Evolutionary conservation across 2,329 filamentous ascomycete genomes (phyloP), one percentile per base, ranked within the genome.

Genomic region (Diaporthe citriasiana): DNA sequence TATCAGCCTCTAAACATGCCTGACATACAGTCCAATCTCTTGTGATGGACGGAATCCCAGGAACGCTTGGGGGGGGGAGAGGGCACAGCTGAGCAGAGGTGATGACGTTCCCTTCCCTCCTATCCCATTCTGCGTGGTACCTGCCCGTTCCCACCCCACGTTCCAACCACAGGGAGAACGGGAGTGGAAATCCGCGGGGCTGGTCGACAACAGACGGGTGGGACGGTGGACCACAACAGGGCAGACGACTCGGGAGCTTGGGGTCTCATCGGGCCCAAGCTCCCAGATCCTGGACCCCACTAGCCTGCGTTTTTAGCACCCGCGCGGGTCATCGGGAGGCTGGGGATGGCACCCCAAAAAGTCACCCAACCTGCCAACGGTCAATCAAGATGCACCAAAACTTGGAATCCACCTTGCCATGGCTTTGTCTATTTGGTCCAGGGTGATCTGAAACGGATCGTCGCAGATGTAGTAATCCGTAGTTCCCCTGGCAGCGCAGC

Each of bases 251-350:
- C 15, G 45, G 60, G 45, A 66, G 60, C 60, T 66, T 53, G 63
- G 63, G 63, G 63, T 53, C 63, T 7, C 47, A 27, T 53, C 33
- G 9, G 63, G 47, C 63, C 63, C 63, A 68, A 68, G 63, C 63
- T 68, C 63, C 63, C 30, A 38, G 17, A 68, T 68, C 63, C 63
- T 53, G 40, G 63, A 38, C 63, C 45, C 63, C 63, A 53, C 63
- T 68, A 40, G 63, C 63, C 63, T 38, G 53, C 47, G 63, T 53
- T 68, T 68, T 53, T 68, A 68, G 63, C 63, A 68, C 63, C 63
- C 63, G 63, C 33, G 47, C 53, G 63, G 47, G 63, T 22, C 63
- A 22, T 2, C 47, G 45, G 63, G 63, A 68, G 63, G 63, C 63
- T 68, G 63, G 63, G 63, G 33, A 68, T 68, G 63, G 13, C 63